Base-by-base conservation (phyloP, 2,329 filamentous ascomycete species). In the Colletotrichum destructivum region DNA sequence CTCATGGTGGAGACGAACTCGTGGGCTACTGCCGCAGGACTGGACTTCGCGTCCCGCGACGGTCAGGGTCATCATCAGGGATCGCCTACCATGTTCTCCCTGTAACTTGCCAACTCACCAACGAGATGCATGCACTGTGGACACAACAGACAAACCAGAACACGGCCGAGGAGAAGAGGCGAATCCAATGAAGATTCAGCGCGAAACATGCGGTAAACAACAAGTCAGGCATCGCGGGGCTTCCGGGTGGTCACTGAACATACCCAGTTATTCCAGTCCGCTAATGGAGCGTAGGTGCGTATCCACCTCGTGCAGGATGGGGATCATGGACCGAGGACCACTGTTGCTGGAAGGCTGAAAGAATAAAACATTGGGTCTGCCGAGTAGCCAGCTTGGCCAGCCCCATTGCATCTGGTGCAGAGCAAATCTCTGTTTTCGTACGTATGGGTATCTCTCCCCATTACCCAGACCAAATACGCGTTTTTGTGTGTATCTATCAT, bases 31-130 rank as follows among this genome's bases (percentile, higher is more conserved):
- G 63, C 49, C 46, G 31, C 55, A 55, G 49, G 47, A 72, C 61
- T 71, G 57, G 67, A 47, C 38, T 8, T 62, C 63, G 46, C 56
- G 59, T 68, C 31, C 15, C 9, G 42, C 40, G 55, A 66, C 66
- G 65, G 69, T 71, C 60, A 70, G 66, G 70, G 60, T 72, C 55
- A 26, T 44, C 38, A 51, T 66, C 61, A 71, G 61, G 70, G 70
- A 66, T 71, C 23, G n/a, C 66, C 70, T 66, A 66, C 61, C 61
- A 18, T 49, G n/a, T 35, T 18, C 65, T 60, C 69, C 69, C 47
- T 71, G 69, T 64, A 52, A 68, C 65, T 63, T 69, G 69, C 59
- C 69, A 71, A 47, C 69, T 63, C 69, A 71, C 65, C 40, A 52
- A 31, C 55, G 40, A 31, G 40, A 44, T 26, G 35, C 38, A 44